phyloP scores from a whole-genome alignment of 441 rosid species.

The Jatropha podagrica region DNA sequence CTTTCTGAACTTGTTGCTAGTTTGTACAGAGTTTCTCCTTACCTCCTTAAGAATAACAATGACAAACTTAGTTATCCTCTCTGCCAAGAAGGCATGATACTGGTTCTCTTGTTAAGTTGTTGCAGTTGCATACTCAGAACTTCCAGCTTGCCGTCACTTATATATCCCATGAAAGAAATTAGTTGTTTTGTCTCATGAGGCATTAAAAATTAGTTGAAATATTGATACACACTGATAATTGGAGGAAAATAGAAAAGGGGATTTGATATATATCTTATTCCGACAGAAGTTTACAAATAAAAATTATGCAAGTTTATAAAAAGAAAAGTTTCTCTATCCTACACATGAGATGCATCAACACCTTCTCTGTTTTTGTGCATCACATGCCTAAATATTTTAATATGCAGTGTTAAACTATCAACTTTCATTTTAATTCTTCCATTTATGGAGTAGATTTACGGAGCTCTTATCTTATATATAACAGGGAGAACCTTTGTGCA shows the following conservation, averaged over 20 bases:
- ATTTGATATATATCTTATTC: neutral
- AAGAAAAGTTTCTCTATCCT: neutral
- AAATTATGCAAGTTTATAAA: neutral
- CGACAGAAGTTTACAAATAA: neutral
- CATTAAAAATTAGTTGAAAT: neutral
- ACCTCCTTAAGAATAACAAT: neutral
- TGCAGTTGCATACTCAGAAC: no score
- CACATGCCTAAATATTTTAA: neutral
- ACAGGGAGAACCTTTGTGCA: slow-evolving; percentile 96
- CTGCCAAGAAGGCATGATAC: neutral
- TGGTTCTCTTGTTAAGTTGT: no score
- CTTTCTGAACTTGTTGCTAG: no score
- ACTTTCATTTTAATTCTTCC: neutral
- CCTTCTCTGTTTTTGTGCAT: neutral
- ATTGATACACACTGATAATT: neutral
- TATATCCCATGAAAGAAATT: no score
- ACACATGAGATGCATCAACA: neutral
- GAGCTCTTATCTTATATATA: slow-evolving; percentile 23
- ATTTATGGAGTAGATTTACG: slow-evolving; percentile 22
- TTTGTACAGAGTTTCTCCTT: neutral
- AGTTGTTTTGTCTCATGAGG: no score
- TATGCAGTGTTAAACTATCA: neutral
- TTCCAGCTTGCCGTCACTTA: no score
- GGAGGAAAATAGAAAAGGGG: neutral
- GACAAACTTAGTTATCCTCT: neutral